These are phyloP conservation scores for Magnusiomyces ingens DNA, from an alignment of 1,139 yeast species.

Conservation along the genomic window DNA sequence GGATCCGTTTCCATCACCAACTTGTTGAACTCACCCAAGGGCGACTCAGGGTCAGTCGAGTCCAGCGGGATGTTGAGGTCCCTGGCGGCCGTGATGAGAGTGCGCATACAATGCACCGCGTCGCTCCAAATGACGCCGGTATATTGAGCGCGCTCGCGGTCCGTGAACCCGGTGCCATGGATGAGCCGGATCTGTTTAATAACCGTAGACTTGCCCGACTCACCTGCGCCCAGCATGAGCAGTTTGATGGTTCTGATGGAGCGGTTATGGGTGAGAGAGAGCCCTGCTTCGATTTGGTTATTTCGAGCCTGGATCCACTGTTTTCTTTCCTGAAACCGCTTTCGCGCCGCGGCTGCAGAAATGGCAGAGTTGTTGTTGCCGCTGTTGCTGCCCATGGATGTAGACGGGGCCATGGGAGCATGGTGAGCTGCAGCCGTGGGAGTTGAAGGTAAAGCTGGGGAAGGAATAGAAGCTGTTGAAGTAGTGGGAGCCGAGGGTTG, in stretches of 20 bases:
- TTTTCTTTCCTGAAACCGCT: constrained; percentile 23
- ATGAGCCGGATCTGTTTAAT: too few relatives aligned
- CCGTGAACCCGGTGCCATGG: too few relatives aligned
- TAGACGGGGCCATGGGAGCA: too few relatives aligned
- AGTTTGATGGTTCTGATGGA: too few relatives aligned
- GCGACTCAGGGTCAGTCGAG: constrained; percentile 15
- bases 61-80: constrained; percentile 23
- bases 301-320: constrained; percentile 33
- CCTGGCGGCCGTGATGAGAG: constrained; percentile 46
- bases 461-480: too few relatives aligned
- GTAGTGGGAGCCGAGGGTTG: too few relatives aligned
- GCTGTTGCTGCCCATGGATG: constrained; percentile 40
- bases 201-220: too few relatives aligned
- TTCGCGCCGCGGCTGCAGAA: constrained; percentile 26
- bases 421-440: too few relatives aligned
- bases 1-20: constrained; percentile 14
- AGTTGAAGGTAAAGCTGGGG: too few relatives aligned
- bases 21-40: constrained; percentile 8
- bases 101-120: constrained; percentile 82
- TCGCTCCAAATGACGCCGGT: constrained; percentile 94
- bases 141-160: constrained; percentile 76
- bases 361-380: constrained; percentile 14
- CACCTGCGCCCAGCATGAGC: too few relatives aligned
- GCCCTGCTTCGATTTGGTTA: constrained; percentile 69
- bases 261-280: too few relatives aligned